Conservation (phyloP, 129 eudicot genomes). For the Flaveria robusta region DNA sequence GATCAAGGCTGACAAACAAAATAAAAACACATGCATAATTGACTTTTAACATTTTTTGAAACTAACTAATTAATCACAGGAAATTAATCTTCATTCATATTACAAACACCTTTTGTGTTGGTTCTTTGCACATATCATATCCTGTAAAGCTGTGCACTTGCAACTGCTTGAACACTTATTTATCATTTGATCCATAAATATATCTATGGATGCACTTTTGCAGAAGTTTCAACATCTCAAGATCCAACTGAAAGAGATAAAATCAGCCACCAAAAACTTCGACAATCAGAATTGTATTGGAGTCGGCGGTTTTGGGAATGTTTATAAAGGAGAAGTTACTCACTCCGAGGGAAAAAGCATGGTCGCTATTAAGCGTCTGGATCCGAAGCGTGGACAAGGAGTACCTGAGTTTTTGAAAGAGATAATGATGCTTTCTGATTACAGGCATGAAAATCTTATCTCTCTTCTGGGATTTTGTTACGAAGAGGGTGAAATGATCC, state of each 20-base stretch:
- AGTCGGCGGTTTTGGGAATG: conserved; percentile 16
- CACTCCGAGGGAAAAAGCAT: not conserved
- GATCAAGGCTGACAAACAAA: not conserved
- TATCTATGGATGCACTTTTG: too few relatives aligned
- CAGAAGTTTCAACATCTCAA: conserved; percentile 1
- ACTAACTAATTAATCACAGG: too few relatives aligned
- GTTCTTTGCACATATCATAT: too few relatives aligned
- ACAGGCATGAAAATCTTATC: conserved; percentile 19
- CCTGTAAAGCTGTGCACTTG: too few relatives aligned
- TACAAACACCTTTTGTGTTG: too few relatives aligned
- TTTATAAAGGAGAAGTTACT: conserved; percentile 12
- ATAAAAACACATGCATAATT: too few relatives aligned
- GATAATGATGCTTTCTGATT: conserved; percentile 9
- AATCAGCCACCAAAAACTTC: conserved; percentile 17
- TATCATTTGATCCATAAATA: too few relatives aligned
- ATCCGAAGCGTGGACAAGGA: conserved; percentile 12
- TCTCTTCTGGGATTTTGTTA: conserved; percentile 11
- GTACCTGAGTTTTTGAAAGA: not conserved
- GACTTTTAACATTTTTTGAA: too few relatives aligned
- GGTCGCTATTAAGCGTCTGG: conserved; percentile 20
- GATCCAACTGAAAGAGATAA: conserved; percentile 15
- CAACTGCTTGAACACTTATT: too few relatives aligned
- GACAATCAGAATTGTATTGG: conserved; percentile 5
- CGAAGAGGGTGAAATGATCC: conserved; percentile 9
- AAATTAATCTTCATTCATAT: too few relatives aligned